Base-by-base conservation (phyloP, 2,329 filamentous ascomycete genomes). In the Diplodia sapinea region DNA sequence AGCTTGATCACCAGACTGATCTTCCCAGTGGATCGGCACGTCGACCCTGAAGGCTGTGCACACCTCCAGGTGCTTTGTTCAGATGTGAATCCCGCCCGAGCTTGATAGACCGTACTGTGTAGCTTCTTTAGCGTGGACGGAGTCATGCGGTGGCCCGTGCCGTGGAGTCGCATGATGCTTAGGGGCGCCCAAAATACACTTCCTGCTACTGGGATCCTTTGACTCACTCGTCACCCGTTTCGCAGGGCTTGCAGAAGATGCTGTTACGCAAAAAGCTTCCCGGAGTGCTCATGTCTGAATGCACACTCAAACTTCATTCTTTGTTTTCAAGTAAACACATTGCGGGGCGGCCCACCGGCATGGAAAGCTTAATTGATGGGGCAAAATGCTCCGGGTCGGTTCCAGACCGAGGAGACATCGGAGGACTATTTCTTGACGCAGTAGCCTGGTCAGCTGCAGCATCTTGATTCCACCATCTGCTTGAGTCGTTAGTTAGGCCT, bases 1-100 rank as follows among this genome's bases (percentile, higher is more conserved):
- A 47, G 55, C 55, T 47, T 59, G 38, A 50, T 50, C 13, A n/a
- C 26, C 40, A 31, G 11, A 20, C 9, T 3, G 26, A 29, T 20
- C 17, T 50, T 20, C 57, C 57, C 57, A 40, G 17, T 43, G 15
- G 57, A 62, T 50, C 57, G 57, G 57, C 57, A 33, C 4, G 40
- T 13, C 15, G 12, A 29, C 15, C n/a, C 57, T 40, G 57, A 50
- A 17, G 52, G 57, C 31, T 62, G 40, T 29, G 57, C 40, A 17
- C 57, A 17, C 57, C 40, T 43, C 29, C 36, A 43, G 57, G 20
- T 50, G 40, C 15, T 50, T 36, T 62, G 57, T 15, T 7, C 26
- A 26, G 4, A 40, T 33, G 36, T 2, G 17, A 7, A 47, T 38
- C 54, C n/a, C 15, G 8, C 4, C 23, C 9, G 11, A 8, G 11